Evolutionary conservation across 768 basidiomycete genomes (phyloP).

Genomic region (Butyriboletus loyo): DNA sequence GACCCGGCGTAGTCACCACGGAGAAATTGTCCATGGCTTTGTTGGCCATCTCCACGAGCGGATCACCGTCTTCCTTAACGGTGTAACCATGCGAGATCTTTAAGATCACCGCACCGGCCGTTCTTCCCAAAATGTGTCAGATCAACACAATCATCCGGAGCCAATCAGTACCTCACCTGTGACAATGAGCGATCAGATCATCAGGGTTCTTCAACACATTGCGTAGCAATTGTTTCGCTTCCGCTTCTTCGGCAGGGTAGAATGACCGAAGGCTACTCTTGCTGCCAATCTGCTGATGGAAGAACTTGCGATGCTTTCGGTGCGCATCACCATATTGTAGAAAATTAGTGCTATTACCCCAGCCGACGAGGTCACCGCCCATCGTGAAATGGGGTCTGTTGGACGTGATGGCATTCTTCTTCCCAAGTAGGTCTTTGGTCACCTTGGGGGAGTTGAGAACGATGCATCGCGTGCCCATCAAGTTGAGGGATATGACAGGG

Average conservation of each 20-base stretch:
- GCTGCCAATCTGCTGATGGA: conserved; percentile 6
- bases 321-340: conserved; percentile 7
- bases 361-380: conserved; percentile 22
- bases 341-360: neutral
- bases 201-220: conserved; percentile 2
- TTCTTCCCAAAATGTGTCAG: conserved; percentile 19
- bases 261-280: conserved; percentile 5
- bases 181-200: conserved; percentile 1
- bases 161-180: neutral
- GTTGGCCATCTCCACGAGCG: conserved; percentile 29
- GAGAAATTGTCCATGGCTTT: conserved; percentile 18
- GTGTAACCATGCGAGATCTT: conserved; percentile 36
- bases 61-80: conserved; percentile 31
- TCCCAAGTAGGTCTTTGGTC: conserved; percentile 9
- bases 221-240: conserved; percentile 1
- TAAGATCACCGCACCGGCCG: conserved; percentile 33
- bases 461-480: conserved; percentile 45
- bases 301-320: conserved; percentile 6
- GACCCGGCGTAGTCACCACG: neutral
- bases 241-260: conserved; percentile 1
- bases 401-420: conserved; percentile 3
- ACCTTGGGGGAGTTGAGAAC: conserved; percentile 47
- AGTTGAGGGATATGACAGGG: conserved; percentile 1
- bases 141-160: neutral
- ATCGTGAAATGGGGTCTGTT: conserved; percentile 10